Evolutionary conservation across 441 rosid genomes (phyloP), one percentile per base, ranked within the genome.

Genomic region (Populus hybrid): DNA sequence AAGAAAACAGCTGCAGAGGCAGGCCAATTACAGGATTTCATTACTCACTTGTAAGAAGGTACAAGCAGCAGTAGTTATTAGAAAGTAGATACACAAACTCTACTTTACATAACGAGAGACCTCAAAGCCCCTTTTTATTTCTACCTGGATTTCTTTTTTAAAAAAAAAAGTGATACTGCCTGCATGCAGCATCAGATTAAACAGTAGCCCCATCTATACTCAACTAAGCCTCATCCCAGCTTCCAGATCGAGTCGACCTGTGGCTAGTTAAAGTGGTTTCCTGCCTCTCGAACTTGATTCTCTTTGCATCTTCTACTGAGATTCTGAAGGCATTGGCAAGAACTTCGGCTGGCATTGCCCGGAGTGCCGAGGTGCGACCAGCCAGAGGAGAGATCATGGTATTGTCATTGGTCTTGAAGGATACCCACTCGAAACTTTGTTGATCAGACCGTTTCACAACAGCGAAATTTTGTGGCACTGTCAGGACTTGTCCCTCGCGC

Each of bases 321-420:
- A 91, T 76, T 42, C 77, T 77, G 86, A 76, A 92, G 0, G 91
- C 88, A 3, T 81, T 87, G 21, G 89, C 88, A 2, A 92, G 34
- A 3, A 95, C 89, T 34, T 87, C 90, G 6, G 72, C 78, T 0
- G 97, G 99, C 79, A 95, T 42, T 9, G 85, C 94, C 26, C 87
- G 46, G 40, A 92, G 2, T 20, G 81, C 86, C 0, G 94, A 93
- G 73, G 89, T 87, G 21, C 88, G 74, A 16, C 98, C 97, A 0
- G 93, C 90, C 0, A 92, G 84, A 0, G 88, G 85, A 75, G 74
- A 83, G 75, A 84, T 73, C 80, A 84, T 83, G 3, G 93, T 94
- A n/a, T 89, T 85, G 61, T 83, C 88, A 75, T 85, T 87, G 70
- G 98, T 93, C 84, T 89, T 89, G 88, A 95, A 92, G 9, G 87